phyloP scores from a whole-genome alignment of 2,329 filamentous ascomycete genomes.

The Fusarium nematophilum region DNA sequence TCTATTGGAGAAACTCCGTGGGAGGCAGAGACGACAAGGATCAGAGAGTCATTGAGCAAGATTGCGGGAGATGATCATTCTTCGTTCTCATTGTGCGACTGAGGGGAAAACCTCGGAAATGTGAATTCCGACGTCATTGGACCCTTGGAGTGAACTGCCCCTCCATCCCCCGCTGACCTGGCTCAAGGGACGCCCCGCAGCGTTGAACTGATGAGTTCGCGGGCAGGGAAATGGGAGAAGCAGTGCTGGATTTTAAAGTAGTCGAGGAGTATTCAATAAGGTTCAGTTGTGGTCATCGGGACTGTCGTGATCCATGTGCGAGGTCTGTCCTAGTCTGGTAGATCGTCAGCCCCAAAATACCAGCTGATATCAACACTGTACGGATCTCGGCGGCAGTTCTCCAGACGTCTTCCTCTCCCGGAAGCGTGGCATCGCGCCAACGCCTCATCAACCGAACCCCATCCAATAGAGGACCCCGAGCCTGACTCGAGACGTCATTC shows the following conservation, averaged over 20 bases:
- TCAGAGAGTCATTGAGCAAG: constrained; percentile 28
- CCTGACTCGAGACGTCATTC: constrained; percentile 33
- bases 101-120: background rate
- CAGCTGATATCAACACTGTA: constrained; percentile 5
- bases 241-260: no score
- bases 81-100: constrained; percentile 22
- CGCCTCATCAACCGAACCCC: constrained; percentile 25
- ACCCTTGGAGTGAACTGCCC: constrained; percentile 24
- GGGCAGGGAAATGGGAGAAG: no score
- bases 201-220: no score
- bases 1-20: no score
- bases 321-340: no score
- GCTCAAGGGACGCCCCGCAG: constrained; percentile 2
- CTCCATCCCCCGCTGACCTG: constrained; percentile 29
- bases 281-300: no score
- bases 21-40: constrained; percentile 8
- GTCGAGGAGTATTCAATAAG: no score
- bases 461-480: constrained; percentile 4
- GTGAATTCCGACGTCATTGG: constrained; percentile 33
- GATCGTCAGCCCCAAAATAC: no score
- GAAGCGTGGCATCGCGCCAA: no score
- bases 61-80: constrained; percentile 32
- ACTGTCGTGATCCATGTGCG: no score
- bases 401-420: no score
- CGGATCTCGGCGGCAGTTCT: constrained; percentile 23